Evolutionary conservation across 108 stramenopile species (phyloP), one percentile per base, ranked within the genome.

Genomic region (Schizochytrium sp.): DNA sequence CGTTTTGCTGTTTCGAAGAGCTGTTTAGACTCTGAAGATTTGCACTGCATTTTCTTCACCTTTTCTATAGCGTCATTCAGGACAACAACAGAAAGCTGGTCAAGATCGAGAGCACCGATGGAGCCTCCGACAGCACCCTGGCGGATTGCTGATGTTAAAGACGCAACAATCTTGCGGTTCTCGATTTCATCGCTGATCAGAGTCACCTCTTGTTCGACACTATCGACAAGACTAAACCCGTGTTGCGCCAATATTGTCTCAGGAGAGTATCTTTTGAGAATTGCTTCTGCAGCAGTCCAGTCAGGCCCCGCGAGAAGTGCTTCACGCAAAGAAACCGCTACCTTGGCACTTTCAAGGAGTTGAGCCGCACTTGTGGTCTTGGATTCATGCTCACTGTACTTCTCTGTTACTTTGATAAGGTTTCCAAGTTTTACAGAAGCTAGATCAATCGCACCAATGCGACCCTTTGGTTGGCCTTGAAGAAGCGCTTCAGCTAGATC

Each of bases 21-120:
- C 76, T 83, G 47, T 42, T 49, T 83, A 12, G 76, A 83, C 28
- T 83, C 76, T n/a, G 76, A 53, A 5, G 76, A 55, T 53, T 83
- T 83, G 47, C 76, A 55, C 19, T 3, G 28, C 76, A 83, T 49
- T 10, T 10, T 5, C 53, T 83, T 83, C 50, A 83, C 76, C 45
- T 1, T 40, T 38, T 83, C 53, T 10, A 83, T 83, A 5, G 76
- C 76, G 5, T 49, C 53, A 53, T 83, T 55, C 8, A 83, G 3
- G 55, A 83, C 15, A 5, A 55, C 76, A 5, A 55, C 53, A 28
- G 76, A 83, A 38, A 83, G 76, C 0, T 13, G 53, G 47, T 83
- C 50, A 5, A 83, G 53, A 28, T 83, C 76, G 15, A 83, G 28
- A 5, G 76, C 76, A 8, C 76, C 76, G 53, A 83, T 55, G 10